phyloP scores from a whole-genome alignment of 805 yeast genomes.

The Saccharomycopsis sp. region DNA sequence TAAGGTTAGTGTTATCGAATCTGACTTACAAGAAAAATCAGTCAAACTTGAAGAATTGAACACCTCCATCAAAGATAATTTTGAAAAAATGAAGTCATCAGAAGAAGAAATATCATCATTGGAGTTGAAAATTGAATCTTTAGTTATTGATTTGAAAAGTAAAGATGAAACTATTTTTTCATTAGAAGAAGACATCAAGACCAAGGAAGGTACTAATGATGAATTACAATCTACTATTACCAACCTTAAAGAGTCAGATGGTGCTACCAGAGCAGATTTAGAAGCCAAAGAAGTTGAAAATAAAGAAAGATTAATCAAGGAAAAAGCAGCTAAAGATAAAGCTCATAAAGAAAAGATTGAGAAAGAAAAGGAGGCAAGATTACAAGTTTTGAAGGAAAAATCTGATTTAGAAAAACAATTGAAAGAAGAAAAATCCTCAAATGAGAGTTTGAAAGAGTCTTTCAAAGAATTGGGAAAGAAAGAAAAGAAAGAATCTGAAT shows the following conservation, averaged over 20 bases:
- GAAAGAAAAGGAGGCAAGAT: slow-evolving; percentile 2
- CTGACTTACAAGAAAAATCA: no score
- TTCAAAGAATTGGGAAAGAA: not conserved
- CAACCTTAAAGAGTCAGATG: slow-evolving; percentile 3
- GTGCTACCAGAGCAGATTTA: not conserved
- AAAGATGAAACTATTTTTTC: not conserved
- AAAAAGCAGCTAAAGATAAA: slow-evolving; percentile 1
- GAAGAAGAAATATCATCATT: no score
- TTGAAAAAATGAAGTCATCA: no score
- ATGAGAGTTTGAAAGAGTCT: not conserved
- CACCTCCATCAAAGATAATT: no score
- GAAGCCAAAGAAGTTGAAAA: not conserved
- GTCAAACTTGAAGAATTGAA: no score
- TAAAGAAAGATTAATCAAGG: not conserved
- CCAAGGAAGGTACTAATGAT: not conserved
- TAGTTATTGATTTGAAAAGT: not conserved
- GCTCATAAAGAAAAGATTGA: not conserved
- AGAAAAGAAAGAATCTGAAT: not conserved
- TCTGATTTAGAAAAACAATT: not conserved
- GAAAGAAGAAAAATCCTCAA: not conserved
- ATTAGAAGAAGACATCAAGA: not conserved
- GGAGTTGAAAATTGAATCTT: no score
- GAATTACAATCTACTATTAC: not conserved
- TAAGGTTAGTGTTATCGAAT: no score
- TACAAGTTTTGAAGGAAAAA: slow-evolving; percentile 3